Conservation (phyloP, 1,284 basidiomycete species). For the Inonotus obliquus region DNA sequence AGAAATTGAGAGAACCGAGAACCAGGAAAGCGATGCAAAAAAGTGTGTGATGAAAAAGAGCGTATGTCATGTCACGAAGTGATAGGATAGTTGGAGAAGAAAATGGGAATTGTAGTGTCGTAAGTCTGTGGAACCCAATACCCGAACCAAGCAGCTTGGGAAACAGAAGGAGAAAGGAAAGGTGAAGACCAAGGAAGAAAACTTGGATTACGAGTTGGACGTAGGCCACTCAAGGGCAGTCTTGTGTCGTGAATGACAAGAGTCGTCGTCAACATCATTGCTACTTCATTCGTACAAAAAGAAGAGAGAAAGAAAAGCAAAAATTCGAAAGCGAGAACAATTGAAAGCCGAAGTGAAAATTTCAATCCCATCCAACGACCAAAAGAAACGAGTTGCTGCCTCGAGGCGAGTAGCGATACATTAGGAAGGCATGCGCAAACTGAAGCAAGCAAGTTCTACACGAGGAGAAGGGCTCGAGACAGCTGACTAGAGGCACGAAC, state of each 20-base stretch:
- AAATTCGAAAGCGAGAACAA: neutral
- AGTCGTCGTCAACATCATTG: constrained; percentile 25
- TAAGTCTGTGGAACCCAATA: constrained; percentile 13
- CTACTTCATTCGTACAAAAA: neutral
- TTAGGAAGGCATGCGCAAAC: too few species aligned
- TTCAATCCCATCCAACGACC: neutral
- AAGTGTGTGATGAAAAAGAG: constrained; percentile 17
- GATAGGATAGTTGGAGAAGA: too few species aligned
- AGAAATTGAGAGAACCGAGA: neutral
- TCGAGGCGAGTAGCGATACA: too few species aligned
- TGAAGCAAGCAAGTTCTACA: too few species aligned
- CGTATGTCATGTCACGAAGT: constrained; percentile 14
- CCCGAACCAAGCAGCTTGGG: constrained; percentile 17
- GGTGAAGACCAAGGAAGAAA: constrained; percentile 5
- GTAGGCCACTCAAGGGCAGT: neutral
- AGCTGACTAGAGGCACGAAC: too few species aligned
- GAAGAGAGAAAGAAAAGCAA: neutral
- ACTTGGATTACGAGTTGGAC: neutral
- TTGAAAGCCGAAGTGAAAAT: neutral
- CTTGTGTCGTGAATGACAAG: constrained; percentile 51
- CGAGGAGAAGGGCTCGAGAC: too few species aligned
- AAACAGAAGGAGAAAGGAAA: constrained; percentile 23
- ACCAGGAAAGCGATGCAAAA: neutral
- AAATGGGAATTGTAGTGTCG: constrained; percentile 7
- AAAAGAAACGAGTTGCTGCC: neutral